These are phyloP conservation scores for Globisporangium barbulae DNA, from an alignment of 352 stramenopile genomes.

Conservation along the genomic window DNA sequence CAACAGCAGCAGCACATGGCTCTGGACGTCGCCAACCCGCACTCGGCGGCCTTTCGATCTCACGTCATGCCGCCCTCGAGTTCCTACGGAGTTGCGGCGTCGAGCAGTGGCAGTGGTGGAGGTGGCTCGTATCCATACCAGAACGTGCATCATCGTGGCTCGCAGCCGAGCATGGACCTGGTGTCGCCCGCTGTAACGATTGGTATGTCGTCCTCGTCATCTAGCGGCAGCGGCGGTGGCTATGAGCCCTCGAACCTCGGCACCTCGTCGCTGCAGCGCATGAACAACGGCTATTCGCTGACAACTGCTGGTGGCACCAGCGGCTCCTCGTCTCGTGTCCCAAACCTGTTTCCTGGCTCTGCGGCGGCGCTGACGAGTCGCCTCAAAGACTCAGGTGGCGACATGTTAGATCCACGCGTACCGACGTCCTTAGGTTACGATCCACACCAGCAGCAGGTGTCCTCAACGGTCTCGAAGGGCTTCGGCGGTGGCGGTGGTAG, in stretches of 20 bases:
- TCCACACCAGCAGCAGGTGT: slow-evolving; percentile 7
- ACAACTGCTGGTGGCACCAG: not conserved
- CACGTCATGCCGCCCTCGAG: slow-evolving; percentile 1
- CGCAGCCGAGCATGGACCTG: slow-evolving; percentile 13
- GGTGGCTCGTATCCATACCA: slow-evolving; percentile 6
- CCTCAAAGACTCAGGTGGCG: slow-evolving; percentile 7
- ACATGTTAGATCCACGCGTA: slow-evolving; percentile 16
- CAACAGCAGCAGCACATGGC: slow-evolving; percentile 21
- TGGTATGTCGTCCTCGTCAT: slow-evolving; percentile 14
- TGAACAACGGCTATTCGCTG: slow-evolving; percentile 16
- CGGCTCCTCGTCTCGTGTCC: slow-evolving; percentile 6
- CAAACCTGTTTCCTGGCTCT: slow-evolving; percentile 15
- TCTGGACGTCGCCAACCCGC: slow-evolving; percentile 11
- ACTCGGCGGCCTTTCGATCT: slow-evolving; percentile 13
- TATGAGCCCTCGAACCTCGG: slow-evolving; percentile 13
- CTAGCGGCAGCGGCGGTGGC: slow-evolving; percentile 1
- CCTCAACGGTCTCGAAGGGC: not conserved
- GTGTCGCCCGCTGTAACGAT: slow-evolving; percentile 7
- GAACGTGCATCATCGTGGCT: not conserved
- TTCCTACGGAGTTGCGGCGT: not conserved
- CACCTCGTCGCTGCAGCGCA: slow-evolving; percentile 15
- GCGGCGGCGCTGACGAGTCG: slow-evolving; percentile 15
- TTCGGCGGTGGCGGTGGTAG: not conserved
- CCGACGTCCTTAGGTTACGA: slow-evolving; percentile 13
- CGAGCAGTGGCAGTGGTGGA: not conserved